A percentile compares a stretch with the other conserved stretches of the same genome.
These are phyloP conservation scores for Hysterangium stoloniferum DNA, from an alignment of 768 basidiomycete genomes.

Conservation along the genomic window DNA sequence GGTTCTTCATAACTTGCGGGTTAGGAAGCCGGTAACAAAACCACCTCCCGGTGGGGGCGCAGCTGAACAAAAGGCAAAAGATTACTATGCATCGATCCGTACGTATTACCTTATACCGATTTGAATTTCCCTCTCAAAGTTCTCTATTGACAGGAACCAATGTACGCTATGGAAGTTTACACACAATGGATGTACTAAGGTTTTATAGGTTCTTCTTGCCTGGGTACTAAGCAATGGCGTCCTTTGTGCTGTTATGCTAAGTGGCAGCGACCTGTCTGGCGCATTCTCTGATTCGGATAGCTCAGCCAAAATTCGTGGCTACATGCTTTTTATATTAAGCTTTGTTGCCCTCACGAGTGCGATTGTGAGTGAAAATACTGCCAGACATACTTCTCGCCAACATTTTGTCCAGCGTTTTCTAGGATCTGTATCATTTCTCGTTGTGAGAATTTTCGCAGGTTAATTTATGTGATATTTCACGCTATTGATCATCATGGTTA, in stretches of 20 bases:
- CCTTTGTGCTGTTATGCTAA: constrained; percentile 60
- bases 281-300: constrained; percentile 50
- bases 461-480: not conserved
- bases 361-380: constrained; percentile 23
- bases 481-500: not conserved
- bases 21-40: constrained; percentile 20
- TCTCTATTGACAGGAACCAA: constrained; percentile 2
- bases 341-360: constrained; percentile 76
- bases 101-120: constrained; percentile 21
- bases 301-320: constrained; percentile 53
- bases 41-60: constrained; percentile 26
- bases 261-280: constrained; percentile 46
- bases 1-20: constrained; percentile 58
- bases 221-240: constrained; percentile 43
- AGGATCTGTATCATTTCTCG: constrained; percentile 7
- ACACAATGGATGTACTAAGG: constrained; percentile 32
- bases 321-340: constrained; percentile 71
- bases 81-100: constrained; percentile 83
- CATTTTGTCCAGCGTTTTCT: constrained; percentile 2
- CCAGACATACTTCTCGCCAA: not conserved
- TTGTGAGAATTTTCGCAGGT: constrained; percentile 12
- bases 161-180: not conserved
- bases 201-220: not conserved
- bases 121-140: not conserved
- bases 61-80: constrained; percentile 64